Base-by-base conservation (phyloP, 768 basidiomycete genomes). In the Lentinula lateritia region DNA sequence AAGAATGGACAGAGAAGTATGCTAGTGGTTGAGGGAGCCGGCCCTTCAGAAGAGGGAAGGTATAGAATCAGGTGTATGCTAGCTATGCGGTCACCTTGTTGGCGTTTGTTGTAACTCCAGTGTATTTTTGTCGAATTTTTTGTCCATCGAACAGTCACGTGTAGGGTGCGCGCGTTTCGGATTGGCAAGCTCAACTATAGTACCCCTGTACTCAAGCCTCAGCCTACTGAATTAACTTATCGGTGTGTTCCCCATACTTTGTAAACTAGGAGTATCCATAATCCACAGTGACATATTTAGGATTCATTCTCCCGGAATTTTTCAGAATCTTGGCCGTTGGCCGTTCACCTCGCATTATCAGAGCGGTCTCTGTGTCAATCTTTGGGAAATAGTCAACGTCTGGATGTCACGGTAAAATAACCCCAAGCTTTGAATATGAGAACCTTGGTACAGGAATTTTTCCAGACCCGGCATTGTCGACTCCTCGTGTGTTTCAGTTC, bases 1-100 rank as follows among this genome's bases (percentile, higher is more conserved):
- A 84, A 72, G 93, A 97, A 77, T 99, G 97, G 97, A 98, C 97
- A 67, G 83, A 88, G 77, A 84, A 86, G 72, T 98, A 90, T 70
- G 96, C 96, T 28, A 42, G 38, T 42, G 39, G 55, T 18, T 56
- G 28, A 56, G 41, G 20, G 28, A n/a, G 8, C 6, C 16, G 7
- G 18, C 28, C 28, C 28, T 28, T 28, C 3, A 48, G n/a, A 20
- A 20, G 12, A 18, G 0, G 18, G 12, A 18, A 48, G 46, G 18
- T 10, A 43, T 43, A 20, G 9, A 10, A 2, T n/a, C 8, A 8
- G 46, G 18, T 23, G 46, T 48, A 23, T 6, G 23, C 9, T 23
- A 7, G 12, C 28, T 28, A 28, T 28, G 46, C 46, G 46, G 46
- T 23, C 46, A 18, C 7, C 18, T 48, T 48, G 9, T 3, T 12